Evolutionary conservation across 768 basidiomycete genomes (phyloP).

Genomic region (Rhizopogon salebrosus): DNA sequence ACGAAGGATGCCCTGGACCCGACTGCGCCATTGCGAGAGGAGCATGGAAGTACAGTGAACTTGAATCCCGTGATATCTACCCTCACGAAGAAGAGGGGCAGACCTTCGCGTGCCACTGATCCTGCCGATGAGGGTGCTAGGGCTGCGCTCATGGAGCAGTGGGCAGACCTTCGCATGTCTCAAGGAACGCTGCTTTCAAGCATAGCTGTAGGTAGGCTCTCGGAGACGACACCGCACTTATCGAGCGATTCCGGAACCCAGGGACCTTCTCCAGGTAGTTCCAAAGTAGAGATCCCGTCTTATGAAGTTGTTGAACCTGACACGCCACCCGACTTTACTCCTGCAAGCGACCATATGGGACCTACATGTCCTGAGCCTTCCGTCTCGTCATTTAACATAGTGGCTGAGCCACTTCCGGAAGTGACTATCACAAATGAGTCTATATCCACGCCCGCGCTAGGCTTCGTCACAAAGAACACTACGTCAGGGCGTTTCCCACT

Average conservation of each 20-base stretch:
- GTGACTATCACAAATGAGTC: background rate
- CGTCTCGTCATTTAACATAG: background rate
- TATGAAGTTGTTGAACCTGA: background rate
- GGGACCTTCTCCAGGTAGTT: background rate
- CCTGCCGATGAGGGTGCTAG: slow-evolving; percentile 17
- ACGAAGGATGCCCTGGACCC: slow-evolving; percentile 10
- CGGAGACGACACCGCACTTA: background rate
- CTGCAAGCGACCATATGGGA: background rate
- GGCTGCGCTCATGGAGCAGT: slow-evolving; percentile 23
- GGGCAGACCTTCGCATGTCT: slow-evolving; percentile 25
- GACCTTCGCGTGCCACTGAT: slow-evolving; percentile 9
- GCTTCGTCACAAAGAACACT: background rate
- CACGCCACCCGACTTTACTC: no score
- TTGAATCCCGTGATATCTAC: background rate
- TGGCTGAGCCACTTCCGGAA: background rate
- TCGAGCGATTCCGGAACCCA: background rate
- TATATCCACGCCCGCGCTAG: background rate
- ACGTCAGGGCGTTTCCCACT: background rate
- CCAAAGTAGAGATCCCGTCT: background rate
- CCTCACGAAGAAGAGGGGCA: slow-evolving; percentile 11
- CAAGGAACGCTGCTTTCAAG: slow-evolving; percentile 16
- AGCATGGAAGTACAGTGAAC: background rate
- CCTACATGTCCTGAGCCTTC: background rate
- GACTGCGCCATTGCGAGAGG: background rate
- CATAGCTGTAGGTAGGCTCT: background rate